Conservation (phyloP, 306 rosid species). For the Urtica urens region DNA sequence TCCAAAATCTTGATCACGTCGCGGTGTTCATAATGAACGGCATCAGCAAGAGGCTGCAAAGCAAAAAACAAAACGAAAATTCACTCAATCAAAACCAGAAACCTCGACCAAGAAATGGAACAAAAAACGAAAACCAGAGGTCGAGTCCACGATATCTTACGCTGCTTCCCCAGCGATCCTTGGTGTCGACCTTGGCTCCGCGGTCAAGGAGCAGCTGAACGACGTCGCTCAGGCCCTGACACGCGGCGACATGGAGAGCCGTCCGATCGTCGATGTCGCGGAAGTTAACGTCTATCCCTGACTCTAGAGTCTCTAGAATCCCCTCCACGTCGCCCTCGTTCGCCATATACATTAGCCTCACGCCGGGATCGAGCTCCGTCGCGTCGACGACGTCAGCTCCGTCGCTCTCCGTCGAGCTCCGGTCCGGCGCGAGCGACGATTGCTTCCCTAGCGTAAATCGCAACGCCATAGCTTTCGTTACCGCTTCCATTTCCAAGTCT, state of each 20-base stretch:
- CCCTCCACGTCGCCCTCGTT: slow-evolving; percentile 79
- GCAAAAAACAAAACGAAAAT: slow-evolving; percentile 15
- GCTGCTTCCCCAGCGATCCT: slow-evolving; percentile 89
- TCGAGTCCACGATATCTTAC: slow-evolving; percentile 25
- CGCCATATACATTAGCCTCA: slow-evolving; percentile 71
- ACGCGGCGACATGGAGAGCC: slow-evolving; percentile 78
- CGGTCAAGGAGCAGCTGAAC: slow-evolving; percentile 52
- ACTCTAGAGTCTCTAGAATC: slow-evolving; percentile 47
- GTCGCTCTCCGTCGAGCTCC: not conserved
- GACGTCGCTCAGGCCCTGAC: slow-evolving; percentile 56
- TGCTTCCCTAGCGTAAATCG: slow-evolving; percentile 68
- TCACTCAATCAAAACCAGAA: not conserved
- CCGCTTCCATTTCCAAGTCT: slow-evolving; percentile 39
- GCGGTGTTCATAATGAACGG: slow-evolving; percentile 57
- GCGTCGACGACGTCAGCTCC: slow-evolving; percentile 3
- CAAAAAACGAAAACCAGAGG: not conserved
- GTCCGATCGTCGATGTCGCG: slow-evolving; percentile 74
- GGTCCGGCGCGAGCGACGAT: slow-evolving; percentile 78
- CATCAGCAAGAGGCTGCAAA: slow-evolving; percentile 89
- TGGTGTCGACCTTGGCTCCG: slow-evolving; percentile 51
- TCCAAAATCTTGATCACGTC: slow-evolving; percentile 73
- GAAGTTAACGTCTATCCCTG: slow-evolving; percentile 64
- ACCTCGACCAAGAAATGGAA: not conserved
- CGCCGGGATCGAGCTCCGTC: slow-evolving; percentile 43
- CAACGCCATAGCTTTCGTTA: slow-evolving; percentile 32